Conservation (phyloP, 225 moss, liverwort and hornwort genomes). For the Marchantia polymorpha region DNA sequence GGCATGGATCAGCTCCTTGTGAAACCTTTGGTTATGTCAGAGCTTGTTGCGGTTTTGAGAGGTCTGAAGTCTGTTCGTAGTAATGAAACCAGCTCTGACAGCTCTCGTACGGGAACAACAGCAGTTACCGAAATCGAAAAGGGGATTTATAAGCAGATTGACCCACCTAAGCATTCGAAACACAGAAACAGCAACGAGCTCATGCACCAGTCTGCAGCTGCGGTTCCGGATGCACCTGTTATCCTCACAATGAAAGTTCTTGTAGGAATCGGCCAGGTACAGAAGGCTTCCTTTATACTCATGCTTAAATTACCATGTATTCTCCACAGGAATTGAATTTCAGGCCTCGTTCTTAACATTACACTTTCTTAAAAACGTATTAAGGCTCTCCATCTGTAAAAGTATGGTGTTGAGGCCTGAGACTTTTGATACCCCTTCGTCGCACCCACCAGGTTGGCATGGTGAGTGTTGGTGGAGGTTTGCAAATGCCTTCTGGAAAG, state of each 20-base stretch:
- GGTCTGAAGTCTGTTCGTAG: slow-evolving; percentile 26
- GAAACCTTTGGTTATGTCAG: slow-evolving; percentile 51
- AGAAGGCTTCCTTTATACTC: neutral
- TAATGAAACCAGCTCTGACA: slow-evolving; percentile 1
- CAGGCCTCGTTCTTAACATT: neutral
- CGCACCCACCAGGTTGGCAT: slow-evolving; percentile 37
- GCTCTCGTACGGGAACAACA: neutral
- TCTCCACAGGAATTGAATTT: neutral
- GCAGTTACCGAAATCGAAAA: neutral
- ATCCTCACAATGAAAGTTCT: slow-evolving; percentile 55
- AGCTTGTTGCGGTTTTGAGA: slow-evolving; percentile 46
- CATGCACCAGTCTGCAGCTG: neutral
- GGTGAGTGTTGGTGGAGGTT: slow-evolving; percentile 54
- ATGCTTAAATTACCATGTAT: neutral
- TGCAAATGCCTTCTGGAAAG: slow-evolving; percentile 47
- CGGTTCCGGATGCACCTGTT: slow-evolving; percentile 36
- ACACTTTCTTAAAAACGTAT: neutral
- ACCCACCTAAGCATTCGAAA: slow-evolving; percentile 5
- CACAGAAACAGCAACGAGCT: neutral
- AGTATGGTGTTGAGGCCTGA: neutral
- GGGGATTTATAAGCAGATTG: slow-evolving; percentile 16
- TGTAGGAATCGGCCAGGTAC: slow-evolving; percentile 53
- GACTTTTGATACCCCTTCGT: neutral
- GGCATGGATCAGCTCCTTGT: slow-evolving; percentile 55
- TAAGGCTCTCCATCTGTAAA: neutral